These are phyloP conservation scores for Neocatenulostroma microsporum DNA, from an alignment of 2,329 filamentous ascomycete species.

Conservation along the genomic window DNA sequence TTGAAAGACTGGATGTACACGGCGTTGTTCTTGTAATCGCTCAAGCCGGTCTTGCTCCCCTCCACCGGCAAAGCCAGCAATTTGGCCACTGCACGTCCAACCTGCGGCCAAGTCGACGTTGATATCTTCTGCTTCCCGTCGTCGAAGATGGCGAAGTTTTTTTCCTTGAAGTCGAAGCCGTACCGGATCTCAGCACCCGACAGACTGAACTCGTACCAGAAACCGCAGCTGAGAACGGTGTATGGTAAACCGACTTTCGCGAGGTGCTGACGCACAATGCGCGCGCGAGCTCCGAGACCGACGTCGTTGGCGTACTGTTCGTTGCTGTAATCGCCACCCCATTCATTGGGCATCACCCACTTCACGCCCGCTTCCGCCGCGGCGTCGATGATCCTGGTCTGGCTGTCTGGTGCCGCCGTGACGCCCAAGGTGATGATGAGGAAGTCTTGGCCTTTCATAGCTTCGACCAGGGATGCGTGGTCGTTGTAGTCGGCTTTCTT, in stretches of 20 bases:
- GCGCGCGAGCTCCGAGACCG: conserved; percentile 5
- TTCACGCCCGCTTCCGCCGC: conserved; percentile 24
- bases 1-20: conserved; percentile 29
- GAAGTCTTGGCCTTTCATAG: conserved; percentile 26
- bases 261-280: conserved; percentile 13
- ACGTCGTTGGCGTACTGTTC: conserved; percentile 11
- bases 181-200: conserved; percentile 15
- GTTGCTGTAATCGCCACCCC: conserved; percentile 8
- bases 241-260: conserved; percentile 17
- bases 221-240: conserved; percentile 21
- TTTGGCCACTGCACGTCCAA: conserved; percentile 28
- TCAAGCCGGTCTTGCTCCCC: conserved; percentile 12
- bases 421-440: conserved; percentile 29
- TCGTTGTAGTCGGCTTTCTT: conserved; percentile 22
- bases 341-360: conserved; percentile 22
- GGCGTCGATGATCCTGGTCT: conserved; percentile 24
- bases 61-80: conserved; percentile 26
- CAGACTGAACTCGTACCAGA: conserved; percentile 29
- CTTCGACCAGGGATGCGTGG: conserved; percentile 18
- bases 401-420: conserved; percentile 16
- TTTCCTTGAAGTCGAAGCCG: conserved; percentile 25
- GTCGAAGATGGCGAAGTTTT: conserved; percentile 20
- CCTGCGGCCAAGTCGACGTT: conserved; percentile 27
- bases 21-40: conserved; percentile 23
- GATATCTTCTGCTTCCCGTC: conserved; percentile 25